phyloP scores from a whole-genome alignment of 1,284 basidiomycete genomes.

The Ceratobasidium sp. region DNA sequence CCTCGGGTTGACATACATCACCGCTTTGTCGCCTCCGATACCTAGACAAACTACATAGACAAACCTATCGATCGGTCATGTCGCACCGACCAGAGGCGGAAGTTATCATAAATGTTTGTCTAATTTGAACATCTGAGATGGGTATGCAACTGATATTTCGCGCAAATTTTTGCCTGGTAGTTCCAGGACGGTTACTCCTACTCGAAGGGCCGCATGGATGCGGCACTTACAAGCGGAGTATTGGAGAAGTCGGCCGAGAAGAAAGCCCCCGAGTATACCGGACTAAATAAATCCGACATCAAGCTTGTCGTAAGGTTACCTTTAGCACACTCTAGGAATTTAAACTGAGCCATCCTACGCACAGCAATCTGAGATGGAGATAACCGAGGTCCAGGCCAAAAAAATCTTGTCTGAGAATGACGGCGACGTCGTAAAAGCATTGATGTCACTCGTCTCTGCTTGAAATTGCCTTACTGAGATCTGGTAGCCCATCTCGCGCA shows the following conservation, averaged over 20 bases:
- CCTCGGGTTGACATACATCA: too few relatives aligned
- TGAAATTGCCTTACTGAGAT: slow-evolving; percentile 1
- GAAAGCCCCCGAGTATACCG: slow-evolving; percentile 18
- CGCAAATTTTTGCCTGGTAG: slow-evolving; percentile 1
- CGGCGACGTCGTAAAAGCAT: slow-evolving; percentile 35
- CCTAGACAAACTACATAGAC: too few relatives aligned
- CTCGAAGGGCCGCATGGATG: slow-evolving; percentile 39
- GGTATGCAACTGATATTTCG: not conserved
- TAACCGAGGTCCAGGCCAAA: slow-evolving; percentile 36
- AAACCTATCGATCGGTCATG: too few relatives aligned
- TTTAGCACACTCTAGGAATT: not conserved
- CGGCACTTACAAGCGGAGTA: slow-evolving; percentile 36
- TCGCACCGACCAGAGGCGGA: slow-evolving; percentile 33
- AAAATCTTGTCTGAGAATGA: slow-evolving; percentile 33
- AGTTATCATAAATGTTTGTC: slow-evolving; percentile 30
- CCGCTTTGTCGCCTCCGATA: too few relatives aligned
- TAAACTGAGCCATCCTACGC: not conserved
- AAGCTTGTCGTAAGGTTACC: slow-evolving; percentile 33
- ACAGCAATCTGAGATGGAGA: slow-evolving; percentile 38
- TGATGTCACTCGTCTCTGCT: slow-evolving; percentile 28
- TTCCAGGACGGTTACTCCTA: slow-evolving; percentile 40
- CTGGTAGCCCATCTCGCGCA: too few relatives aligned
- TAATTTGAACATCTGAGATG: not conserved
- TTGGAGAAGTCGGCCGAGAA: slow-evolving; percentile 30
- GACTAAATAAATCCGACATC: slow-evolving; percentile 37